A percentile compares a stretch with the other conserved stretches of the same genome.
These are phyloP conservation scores for Backusella mclennaniae DNA, from an alignment of 192 early-diverging fungal species.

Conservation along the genomic window DNA sequence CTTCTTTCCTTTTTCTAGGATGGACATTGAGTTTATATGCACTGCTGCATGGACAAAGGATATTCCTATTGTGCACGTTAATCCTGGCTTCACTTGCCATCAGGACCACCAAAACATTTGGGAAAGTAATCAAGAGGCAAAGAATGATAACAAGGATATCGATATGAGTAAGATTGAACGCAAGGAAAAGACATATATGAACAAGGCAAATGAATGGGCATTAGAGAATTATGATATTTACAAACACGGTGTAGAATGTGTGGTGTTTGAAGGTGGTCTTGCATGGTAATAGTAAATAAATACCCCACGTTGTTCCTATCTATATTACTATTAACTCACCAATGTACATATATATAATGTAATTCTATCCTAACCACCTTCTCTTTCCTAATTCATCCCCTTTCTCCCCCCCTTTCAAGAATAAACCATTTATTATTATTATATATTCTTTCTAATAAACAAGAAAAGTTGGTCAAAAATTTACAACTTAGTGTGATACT, in stretches of 20 bases:
- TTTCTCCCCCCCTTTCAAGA: background rate
- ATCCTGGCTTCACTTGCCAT: conserved; percentile 28
- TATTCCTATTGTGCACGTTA: conserved; percentile 24
- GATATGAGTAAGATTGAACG: conserved; percentile 29
- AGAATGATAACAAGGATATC: conserved; percentile 26
- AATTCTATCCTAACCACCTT: background rate
- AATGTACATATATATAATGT: background rate
- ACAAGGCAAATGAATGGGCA: conserved; percentile 33
- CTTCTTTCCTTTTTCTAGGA: conserved; percentile 5
- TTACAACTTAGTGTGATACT: background rate
- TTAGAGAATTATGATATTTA: conserved; percentile 31
- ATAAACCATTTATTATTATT: background rate
- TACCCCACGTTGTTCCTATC: background rate
- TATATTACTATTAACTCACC: background rate
- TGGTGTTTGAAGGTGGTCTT: conserved; percentile 29
- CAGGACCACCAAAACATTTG: conserved; percentile 34
- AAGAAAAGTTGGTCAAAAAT: background rate
- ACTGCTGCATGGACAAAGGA: conserved; percentile 34
- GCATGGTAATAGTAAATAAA: conserved; percentile 17
- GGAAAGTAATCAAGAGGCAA: conserved; percentile 23
- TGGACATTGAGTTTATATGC: conserved; percentile 42
- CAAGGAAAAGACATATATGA: conserved; percentile 28
- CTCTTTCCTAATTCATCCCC: background rate
- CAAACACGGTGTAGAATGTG: conserved; percentile 26
- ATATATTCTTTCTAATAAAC: background rate